A percentile compares a stretch with the other conserved stretches of the same genome.
Evolutionary conservation across 2,329 filamentous ascomycete species (phyloP).

Genomic region (Cladosporium cucumerinum): DNA sequence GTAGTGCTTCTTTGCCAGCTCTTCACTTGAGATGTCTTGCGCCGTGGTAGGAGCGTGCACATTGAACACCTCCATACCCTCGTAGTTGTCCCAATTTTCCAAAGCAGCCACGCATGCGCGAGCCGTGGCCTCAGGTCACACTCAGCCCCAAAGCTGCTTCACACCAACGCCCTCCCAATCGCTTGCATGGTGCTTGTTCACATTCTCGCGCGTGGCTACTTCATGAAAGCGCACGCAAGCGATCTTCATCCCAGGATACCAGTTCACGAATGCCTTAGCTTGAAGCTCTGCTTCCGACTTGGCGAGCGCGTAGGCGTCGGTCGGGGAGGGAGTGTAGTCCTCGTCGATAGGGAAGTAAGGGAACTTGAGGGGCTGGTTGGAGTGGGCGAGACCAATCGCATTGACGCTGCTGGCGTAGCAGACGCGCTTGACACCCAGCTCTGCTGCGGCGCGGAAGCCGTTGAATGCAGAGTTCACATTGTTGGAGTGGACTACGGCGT

Average conservation of each 20-base stretch:
- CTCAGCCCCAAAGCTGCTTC: conserved; percentile 39
- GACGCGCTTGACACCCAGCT: conserved; percentile 36
- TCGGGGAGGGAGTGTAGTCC: conserved; percentile 33
- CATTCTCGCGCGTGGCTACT: conserved; percentile 32
- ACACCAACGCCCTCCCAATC: conserved; percentile 37
- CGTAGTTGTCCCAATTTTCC: conserved; percentile 32
- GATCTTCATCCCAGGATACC: conserved; percentile 40
- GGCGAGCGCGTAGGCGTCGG: conserved; percentile 38
- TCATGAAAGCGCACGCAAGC: conserved; percentile 40
- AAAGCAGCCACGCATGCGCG: conserved; percentile 37
- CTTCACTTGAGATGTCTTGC: conserved; percentile 24
- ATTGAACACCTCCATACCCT: conserved; percentile 38
- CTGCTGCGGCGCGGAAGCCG: conserved; percentile 38
- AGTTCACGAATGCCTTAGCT: conserved; percentile 34
- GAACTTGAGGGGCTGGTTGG: conserved; percentile 35
- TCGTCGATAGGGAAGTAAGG: conserved; percentile 41
- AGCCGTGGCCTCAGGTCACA: conserved; percentile 35
- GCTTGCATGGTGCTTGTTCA: conserved; percentile 33
- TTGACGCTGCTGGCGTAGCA: conserved; percentile 41
- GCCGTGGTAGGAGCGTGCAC: conserved; percentile 34
- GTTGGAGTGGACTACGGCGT: conserved; percentile 37
- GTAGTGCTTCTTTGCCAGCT: conserved; percentile 29
- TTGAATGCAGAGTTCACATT: conserved; percentile 41
- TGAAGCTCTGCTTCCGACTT: conserved; percentile 38
- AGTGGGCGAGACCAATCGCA: conserved; percentile 39